phyloP scores from a whole-genome alignment of 768 basidiomycete genomes.

The Boletus rex-veris region DNA sequence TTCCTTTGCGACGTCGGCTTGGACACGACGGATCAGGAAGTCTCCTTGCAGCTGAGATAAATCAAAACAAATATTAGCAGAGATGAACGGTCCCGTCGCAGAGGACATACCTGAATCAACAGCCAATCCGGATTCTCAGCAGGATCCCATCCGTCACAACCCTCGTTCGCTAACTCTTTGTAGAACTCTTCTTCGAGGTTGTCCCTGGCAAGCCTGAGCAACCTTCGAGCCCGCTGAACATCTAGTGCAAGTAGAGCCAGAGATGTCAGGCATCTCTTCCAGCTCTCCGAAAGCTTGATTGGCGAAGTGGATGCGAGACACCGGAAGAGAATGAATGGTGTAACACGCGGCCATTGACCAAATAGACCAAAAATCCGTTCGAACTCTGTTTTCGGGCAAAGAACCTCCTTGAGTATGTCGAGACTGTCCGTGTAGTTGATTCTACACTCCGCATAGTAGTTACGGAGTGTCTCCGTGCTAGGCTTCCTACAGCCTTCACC shows the following conservation, averaged over 20 bases:
- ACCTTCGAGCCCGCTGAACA: background rate
- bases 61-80: background rate
- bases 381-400: background rate
- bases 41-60: background rate
- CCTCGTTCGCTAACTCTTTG: background rate
- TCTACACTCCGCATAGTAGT: background rate
- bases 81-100: too few relatives aligned
- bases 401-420: background rate
- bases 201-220: background rate
- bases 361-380: background rate
- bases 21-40: background rate
- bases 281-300: background rate
- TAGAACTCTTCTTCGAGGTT: background rate
- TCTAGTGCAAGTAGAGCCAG: background rate
- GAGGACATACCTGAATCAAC: background rate
- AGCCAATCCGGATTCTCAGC: background rate
- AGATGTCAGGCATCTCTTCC: background rate
- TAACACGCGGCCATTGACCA: background rate
- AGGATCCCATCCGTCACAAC: background rate
- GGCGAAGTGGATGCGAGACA: background rate
- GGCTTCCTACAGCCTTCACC: background rate
- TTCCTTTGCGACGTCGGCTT: background rate
- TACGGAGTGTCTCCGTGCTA: background rate
- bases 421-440: background rate
- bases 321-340: background rate